phyloP scores from a whole-genome alignment of 441 rosid genomes.

The Euphorbia celastroides region DNA sequence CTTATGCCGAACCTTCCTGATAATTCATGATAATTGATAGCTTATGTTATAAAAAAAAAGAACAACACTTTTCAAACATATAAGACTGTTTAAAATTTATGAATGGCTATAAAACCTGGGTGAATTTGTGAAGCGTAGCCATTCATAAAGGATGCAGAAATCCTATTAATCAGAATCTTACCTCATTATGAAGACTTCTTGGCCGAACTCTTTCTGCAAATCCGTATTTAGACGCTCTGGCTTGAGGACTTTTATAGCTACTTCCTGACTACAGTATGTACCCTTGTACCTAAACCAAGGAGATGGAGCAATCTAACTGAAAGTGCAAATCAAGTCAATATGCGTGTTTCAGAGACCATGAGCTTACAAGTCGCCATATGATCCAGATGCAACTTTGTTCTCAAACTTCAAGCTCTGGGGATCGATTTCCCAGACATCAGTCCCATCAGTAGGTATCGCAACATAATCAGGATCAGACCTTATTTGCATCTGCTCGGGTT shows the following conservation, averaged over 20 bases:
- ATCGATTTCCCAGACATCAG: slow-evolving; percentile 98
- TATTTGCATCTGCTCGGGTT: slow-evolving; percentile 29
- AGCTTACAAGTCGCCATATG: slow-evolving; percentile 88
- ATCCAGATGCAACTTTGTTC: slow-evolving; percentile 81
- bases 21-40: slow-evolving; percentile 20
- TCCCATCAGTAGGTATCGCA: slow-evolving; percentile 85
- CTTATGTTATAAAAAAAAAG: slow-evolving; percentile 4
- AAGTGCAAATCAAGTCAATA: slow-evolving; percentile 11
- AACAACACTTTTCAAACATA: background rate
- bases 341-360: slow-evolving; percentile 9
- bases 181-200: slow-evolving; percentile 98
- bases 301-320: slow-evolving; percentile 14
- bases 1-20: slow-evolving; percentile 93
- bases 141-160: background rate
- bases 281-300: slow-evolving; percentile 62
- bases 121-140: background rate
- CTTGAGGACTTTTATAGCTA: slow-evolving; percentile 88
- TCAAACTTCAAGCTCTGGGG: slow-evolving; percentile 61
- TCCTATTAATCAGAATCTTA: slow-evolving; percentile 9
- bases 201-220: slow-evolving; percentile 79
- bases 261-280: slow-evolving; percentile 88
- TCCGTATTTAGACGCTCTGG: slow-evolving; percentile 63
- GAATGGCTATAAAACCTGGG: background rate
- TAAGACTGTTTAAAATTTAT: background rate
- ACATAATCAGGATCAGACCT: slow-evolving; percentile 47